Conservation (phyloP, 371 early-diverging fungal genomes). For the Amoeboaphelidium protococcarum region DNA sequence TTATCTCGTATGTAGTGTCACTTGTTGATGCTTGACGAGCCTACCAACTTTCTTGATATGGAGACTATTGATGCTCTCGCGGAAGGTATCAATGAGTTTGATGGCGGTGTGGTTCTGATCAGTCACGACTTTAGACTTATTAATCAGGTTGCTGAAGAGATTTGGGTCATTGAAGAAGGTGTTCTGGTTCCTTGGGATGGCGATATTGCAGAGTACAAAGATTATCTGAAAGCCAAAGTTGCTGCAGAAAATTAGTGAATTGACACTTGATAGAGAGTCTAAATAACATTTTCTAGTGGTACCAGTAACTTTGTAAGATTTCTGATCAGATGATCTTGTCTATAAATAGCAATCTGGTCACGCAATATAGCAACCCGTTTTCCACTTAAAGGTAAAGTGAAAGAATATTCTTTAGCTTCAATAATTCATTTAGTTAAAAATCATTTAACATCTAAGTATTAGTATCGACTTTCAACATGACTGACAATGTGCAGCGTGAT, state of each 20-base stretch:
- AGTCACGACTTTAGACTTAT: slow-evolving; percentile 83
- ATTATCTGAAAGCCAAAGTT: slow-evolving; percentile 7
- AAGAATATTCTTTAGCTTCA: too few species aligned
- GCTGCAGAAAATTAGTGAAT: not conserved
- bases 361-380: too few species aligned
- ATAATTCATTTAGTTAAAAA: too few species aligned
- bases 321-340: too few species aligned
- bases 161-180: slow-evolving; percentile 55
- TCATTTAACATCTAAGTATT: too few species aligned
- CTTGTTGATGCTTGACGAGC: slow-evolving; percentile 68
- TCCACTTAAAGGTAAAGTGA: too few species aligned
- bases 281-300: too few species aligned
- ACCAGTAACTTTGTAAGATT: too few species aligned
- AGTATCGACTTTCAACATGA: too few species aligned
- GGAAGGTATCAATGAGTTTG: slow-evolving; percentile 39
- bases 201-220: slow-evolving; percentile 17
- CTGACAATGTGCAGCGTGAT: too few species aligned
- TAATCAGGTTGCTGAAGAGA: slow-evolving; percentile 55
- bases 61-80: slow-evolving; percentile 74
- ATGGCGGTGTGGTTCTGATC: slow-evolving; percentile 73
- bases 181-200: slow-evolving; percentile 29
- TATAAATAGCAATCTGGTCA: too few species aligned
- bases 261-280: too few species aligned
- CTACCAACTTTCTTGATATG: slow-evolving; percentile 68
- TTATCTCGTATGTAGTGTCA: slow-evolving; percentile 76